Conservation (phyloP, 345 rosid species). For the Eucalyptus grandis region DNA sequence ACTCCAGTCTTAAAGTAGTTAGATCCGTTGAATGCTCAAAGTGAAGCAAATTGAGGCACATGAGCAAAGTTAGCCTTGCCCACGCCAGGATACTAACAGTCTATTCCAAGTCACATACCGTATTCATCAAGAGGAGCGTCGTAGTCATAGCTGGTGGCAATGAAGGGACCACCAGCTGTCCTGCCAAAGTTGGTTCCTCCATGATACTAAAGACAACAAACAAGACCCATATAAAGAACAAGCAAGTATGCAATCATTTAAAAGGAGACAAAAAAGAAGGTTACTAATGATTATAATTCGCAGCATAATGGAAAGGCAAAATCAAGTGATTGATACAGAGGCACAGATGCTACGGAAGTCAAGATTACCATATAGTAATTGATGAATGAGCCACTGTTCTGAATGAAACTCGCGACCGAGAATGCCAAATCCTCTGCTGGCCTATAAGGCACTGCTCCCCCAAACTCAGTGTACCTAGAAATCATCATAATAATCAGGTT, state of each 20-base stretch:
- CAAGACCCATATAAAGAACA: not conserved
- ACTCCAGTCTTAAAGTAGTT: not conserved
- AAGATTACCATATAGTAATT: conserved; percentile 29
- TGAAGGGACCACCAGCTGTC: conserved; percentile 33
- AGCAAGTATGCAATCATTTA: not conserved
- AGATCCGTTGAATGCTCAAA: not conserved
- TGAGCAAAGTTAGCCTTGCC: not conserved
- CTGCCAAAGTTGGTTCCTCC: conserved; percentile 43
- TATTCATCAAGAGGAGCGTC: conserved; percentile 41
- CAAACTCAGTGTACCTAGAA: conserved; percentile 23
- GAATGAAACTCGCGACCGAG: conserved; percentile 32
- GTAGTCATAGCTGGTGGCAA: conserved; percentile 41
- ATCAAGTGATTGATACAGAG: not conserved
- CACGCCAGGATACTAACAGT: not conserved
- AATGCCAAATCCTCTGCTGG: conserved; percentile 36
- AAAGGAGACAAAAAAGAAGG: not conserved
- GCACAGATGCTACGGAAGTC: not conserved
- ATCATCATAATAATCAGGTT: not conserved
- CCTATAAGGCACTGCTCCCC: conserved; percentile 27
- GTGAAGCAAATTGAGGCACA: not conserved
- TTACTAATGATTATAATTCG: not conserved
- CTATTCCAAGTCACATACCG: conserved; percentile 1
- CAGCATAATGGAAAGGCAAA: too few relatives aligned
- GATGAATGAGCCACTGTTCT: conserved; percentile 24
- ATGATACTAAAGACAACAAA: conserved; percentile 16